phyloP scores from a whole-genome alignment of 345 rosid genomes.

The Carallia brachiata region DNA sequence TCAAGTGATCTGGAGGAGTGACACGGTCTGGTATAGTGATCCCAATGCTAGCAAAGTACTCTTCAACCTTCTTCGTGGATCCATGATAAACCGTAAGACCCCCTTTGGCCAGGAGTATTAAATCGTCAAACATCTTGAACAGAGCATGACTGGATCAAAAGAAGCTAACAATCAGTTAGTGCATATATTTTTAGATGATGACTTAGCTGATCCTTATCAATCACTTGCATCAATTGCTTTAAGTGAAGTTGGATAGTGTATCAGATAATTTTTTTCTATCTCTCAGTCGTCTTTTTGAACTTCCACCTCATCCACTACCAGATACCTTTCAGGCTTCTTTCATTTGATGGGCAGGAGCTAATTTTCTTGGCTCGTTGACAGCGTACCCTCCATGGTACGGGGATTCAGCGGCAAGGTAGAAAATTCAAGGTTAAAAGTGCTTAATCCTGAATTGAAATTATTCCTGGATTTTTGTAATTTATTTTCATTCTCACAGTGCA shows the following conservation, averaged over 20 bases:
- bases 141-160: conserved; percentile 56
- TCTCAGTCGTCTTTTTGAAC: background rate
- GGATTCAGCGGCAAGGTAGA: no score
- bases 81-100: conserved; percentile 82
- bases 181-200: background rate
- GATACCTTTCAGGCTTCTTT: background rate
- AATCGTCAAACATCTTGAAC: conserved; percentile 93
- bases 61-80: conserved; percentile 72
- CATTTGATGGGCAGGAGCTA: no score
- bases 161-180: conserved; percentile 14
- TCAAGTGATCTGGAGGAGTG: conserved; percentile 86
- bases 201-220: no score
- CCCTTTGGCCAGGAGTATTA: conserved; percentile 86
- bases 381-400: no score
- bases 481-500: background rate
- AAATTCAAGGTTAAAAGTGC: no score
- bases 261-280: no score
- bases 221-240: no score
- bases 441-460: background rate
- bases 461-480: background rate
- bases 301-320: background rate
- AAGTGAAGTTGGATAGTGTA: no score
- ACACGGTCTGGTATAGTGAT: conserved; percentile 77
- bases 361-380: no score
- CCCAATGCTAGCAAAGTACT: conserved; percentile 70